Evolutionary conservation across 345 rosid genomes (phyloP).

Genomic region (Citrus glauca): DNA sequence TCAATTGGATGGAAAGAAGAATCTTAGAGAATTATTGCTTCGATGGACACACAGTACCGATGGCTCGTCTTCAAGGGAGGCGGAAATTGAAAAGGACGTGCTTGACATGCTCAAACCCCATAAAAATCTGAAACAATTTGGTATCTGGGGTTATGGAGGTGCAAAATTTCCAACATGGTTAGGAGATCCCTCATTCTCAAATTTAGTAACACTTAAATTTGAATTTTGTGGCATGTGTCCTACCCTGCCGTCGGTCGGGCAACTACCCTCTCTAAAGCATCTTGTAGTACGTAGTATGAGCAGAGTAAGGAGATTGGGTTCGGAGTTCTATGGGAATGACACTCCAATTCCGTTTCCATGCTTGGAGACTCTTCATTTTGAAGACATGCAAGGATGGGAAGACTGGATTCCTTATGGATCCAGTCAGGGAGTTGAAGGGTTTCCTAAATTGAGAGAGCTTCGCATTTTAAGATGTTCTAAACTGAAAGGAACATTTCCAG

Average conservation of each 20-base stretch:
- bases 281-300: too few species aligned
- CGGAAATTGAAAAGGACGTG: neutral
- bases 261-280: too few species aligned
- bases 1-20: slow-evolving; percentile 17
- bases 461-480: slow-evolving; percentile 22
- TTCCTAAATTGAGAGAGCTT: slow-evolving; percentile 29
- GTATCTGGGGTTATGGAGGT: neutral
- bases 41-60: neutral
- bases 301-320: neutral
- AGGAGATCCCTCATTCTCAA: slow-evolving; percentile 14
- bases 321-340: neutral
- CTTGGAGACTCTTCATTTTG: slow-evolving; percentile 9
- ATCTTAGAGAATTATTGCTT: slow-evolving; percentile 20
- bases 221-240: too few species aligned
- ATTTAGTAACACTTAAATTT: neutral
- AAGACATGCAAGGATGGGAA: slow-evolving; percentile 25
- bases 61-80: neutral
- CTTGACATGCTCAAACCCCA: slow-evolving; percentile 4
- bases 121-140: neutral
- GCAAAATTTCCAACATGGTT: slow-evolving; percentile 1
- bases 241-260: too few species aligned
- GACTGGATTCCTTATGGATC: slow-evolving; percentile 20
- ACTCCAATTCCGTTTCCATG: neutral
- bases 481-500: slow-evolving; percentile 17
- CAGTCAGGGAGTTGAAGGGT: neutral